Evolutionary conservation across 495 filamentous ascomycete species (phyloP).

Genomic region (Rostrohypoxylon terebratum): DNA sequence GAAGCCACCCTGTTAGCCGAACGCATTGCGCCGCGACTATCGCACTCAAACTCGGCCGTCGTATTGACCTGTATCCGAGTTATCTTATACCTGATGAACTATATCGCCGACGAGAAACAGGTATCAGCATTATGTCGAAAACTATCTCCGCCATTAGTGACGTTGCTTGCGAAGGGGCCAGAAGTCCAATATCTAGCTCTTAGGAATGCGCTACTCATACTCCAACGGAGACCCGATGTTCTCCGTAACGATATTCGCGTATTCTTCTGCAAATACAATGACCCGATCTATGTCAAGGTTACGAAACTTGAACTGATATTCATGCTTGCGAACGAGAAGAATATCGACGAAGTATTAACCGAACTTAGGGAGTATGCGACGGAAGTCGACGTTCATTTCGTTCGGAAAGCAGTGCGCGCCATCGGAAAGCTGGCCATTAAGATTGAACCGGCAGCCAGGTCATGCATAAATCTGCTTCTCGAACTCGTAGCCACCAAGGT

Average conservation of each 20-base stretch:
- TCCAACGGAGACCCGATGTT: slow-evolving; percentile 94
- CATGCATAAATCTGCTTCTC: slow-evolving; percentile 91
- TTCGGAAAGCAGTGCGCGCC: slow-evolving; percentile 95
- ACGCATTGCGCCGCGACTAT: slow-evolving; percentile 90
- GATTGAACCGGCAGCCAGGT: slow-evolving; percentile 90
- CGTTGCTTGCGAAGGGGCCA: slow-evolving; percentile 92
- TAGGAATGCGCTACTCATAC: slow-evolving; percentile 91
- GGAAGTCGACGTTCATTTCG: slow-evolving; percentile 98
- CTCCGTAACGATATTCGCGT: slow-evolving; percentile 96
- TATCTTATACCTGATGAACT: slow-evolving; percentile 98
- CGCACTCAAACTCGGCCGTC: slow-evolving; percentile 95
- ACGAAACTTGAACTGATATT: slow-evolving; percentile 99
- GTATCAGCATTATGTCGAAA: slow-evolving; percentile 90
- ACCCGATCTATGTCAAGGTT: slow-evolving; percentile 99
- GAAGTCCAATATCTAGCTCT: slow-evolving; percentile 98
- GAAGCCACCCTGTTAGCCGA: slow-evolving; percentile 93
- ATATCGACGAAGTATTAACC: slow-evolving; percentile 94
- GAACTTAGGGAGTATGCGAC: slow-evolving; percentile 97
- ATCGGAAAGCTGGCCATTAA: slow-evolving; percentile 99
- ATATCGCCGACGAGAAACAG: slow-evolving; percentile 93
- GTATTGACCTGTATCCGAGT: slow-evolving; percentile 96
- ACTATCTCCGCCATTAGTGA: slow-evolving; percentile 94
- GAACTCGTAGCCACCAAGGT: slow-evolving; percentile 98
- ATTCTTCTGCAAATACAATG: slow-evolving; percentile 99
- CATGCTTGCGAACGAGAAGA: slow-evolving; percentile 96